Evolutionary conservation across 805 yeast genomes (phyloP).

Genomic region (Candida piceae): DNA sequence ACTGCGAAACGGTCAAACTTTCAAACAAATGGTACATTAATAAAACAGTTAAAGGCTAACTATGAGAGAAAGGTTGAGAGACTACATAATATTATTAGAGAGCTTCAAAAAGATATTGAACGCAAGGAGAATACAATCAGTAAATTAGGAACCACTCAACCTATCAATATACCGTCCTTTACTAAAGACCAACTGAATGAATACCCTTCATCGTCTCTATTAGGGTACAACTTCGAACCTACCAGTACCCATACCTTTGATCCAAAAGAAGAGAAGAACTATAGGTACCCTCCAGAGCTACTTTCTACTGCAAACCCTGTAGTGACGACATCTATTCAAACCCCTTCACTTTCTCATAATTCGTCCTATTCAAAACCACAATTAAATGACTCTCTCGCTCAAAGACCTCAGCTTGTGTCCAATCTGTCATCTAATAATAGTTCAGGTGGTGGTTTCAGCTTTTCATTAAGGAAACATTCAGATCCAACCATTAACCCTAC

Average conservation of each 20-base stretch:
- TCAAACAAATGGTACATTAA: not conserved
- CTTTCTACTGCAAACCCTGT: too few species aligned
- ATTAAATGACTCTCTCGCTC: too few species aligned
- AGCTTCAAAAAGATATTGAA: not conserved
- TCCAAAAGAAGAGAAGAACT: not conserved
- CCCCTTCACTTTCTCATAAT: not conserved
- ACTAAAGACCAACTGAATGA: too few species aligned
- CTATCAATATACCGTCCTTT: not conserved
- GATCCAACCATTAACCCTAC: conserved; percentile 11
- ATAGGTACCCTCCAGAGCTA: too few species aligned
- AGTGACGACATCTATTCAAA: too few species aligned
- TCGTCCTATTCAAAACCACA: too few species aligned
- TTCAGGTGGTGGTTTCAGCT: conserved; percentile 8
- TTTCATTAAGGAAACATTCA: conserved; percentile 11
- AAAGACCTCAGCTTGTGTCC: too few species aligned
- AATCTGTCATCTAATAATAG: too few species aligned
- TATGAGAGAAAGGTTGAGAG: not conserved
- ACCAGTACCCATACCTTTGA: too few species aligned
- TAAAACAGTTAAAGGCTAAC: not conserved
- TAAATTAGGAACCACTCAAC: not conserved
- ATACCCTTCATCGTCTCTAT: too few species aligned
- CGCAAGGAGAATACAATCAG: not conserved
- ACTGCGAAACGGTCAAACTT: not conserved
- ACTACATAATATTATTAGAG: not conserved
- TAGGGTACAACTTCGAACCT: too few species aligned